A percentile compares a stretch with the other conserved stretches of the same genome.
phyloP scores from a whole-genome alignment of 1,284 basidiomycete genomes.

The Leccinum subrobustum region DNA sequence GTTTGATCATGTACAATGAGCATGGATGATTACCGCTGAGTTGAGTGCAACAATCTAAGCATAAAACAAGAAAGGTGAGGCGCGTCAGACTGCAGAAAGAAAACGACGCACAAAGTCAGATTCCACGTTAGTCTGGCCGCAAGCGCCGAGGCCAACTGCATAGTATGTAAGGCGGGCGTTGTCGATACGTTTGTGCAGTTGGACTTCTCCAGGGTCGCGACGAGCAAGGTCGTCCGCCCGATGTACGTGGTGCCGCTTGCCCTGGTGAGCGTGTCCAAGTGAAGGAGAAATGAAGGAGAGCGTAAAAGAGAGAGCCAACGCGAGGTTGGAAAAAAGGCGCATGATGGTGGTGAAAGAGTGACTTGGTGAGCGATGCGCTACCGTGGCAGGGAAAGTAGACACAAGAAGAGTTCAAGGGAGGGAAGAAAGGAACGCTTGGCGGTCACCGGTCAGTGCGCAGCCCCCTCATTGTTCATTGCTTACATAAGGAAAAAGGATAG shows the following conservation, averaged over 20 bases:
- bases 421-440: background rate
- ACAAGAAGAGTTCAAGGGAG: background rate
- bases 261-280: slow-evolving; percentile 23
- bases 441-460: background rate
- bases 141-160: slow-evolving; percentile 32
- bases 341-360: slow-evolving; percentile 29
- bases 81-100: background rate
- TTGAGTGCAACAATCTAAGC: slow-evolving; percentile 37
- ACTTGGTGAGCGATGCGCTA: slow-evolving; percentile 3
- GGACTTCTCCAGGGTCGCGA: slow-evolving; percentile 26
- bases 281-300: slow-evolving; percentile 20
- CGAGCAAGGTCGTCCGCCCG: slow-evolving; percentile 26
- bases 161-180: slow-evolving; percentile 30
- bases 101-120: slow-evolving; percentile 28
- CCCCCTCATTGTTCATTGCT: slow-evolving; percentile 1
- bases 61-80: background rate
- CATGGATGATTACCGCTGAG: slow-evolving; percentile 18
- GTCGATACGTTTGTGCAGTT: slow-evolving; percentile 25
- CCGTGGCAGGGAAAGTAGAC: slow-evolving; percentile 1
- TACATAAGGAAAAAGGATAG: slow-evolving; percentile 6
- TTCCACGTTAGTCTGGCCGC: slow-evolving; percentile 15
- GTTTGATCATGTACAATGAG: background rate
- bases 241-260: slow-evolving; percentile 23
- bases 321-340: slow-evolving; percentile 24
- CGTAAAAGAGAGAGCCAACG: slow-evolving; percentile 19